Base-by-base conservation (phyloP, 83 land plant species). In the Isoetes engelmannii region DNA sequence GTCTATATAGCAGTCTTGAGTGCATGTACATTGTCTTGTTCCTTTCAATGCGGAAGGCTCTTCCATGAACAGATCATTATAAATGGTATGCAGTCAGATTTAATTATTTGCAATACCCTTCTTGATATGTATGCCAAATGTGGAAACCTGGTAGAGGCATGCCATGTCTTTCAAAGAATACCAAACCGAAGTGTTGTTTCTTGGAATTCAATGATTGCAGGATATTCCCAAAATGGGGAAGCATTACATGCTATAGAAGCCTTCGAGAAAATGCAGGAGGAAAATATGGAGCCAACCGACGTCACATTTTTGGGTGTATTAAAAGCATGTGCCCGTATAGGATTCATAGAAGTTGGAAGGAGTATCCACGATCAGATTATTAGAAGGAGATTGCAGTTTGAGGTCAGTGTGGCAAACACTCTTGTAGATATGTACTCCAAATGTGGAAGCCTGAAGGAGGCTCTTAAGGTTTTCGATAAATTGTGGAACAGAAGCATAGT, bases 351-450 rank as follows among this genome's bases (percentile, higher is more conserved):
- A 20, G 37, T 48, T 1, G 83, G 83, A 44, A 77, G 60, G 59
- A 72, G 68, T 44, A 61, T 81, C 57, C 83, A 81, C 58, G 76
- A 72, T 4, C 63, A 69, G n/a, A 45, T 77, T n/a, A 57, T 70
- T 45, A 71, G 47, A 4, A 8, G 54, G 0, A 43, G 69, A 47
- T 48, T 73, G 28, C 47, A 45, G 20, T 67, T 54, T 45, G 69
- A 77, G 71, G 68, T 47, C 10, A 70, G 71, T 68, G 62, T 44
- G 2, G 37, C 37, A 0, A 28, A 28, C 37, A 28, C 37, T 28
- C 37, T 28, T 28, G 37, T 28, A 28, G 37, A 28, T 28, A 28
- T 28, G 37, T 28, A 28, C 37, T 0, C 37, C 37, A 28, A 28
- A 28, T 28, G 37, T 28, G 37, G 37, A 28, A 28, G 37, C 37